These are phyloP conservation scores for Dysphania ambrosioides DNA, from an alignment of 148 eudicot species.

Conservation along the genomic window DNA sequence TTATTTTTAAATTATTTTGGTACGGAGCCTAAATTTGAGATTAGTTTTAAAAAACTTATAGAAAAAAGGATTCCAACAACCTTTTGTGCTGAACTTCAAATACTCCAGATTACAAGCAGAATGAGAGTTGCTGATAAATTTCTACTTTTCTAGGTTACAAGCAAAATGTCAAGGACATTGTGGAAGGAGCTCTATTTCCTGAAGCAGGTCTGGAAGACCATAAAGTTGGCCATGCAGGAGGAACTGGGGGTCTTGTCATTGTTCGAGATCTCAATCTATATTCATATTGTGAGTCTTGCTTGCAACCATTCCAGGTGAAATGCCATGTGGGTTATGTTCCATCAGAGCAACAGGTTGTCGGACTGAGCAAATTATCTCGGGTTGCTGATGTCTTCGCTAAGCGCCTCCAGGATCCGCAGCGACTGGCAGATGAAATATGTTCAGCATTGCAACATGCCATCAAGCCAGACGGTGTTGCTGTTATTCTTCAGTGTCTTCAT, in stretches of 20 bases:
- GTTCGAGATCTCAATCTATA: not conserved
- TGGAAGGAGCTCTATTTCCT: not conserved
- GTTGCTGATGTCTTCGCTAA: not conserved
- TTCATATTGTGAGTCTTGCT: not conserved
- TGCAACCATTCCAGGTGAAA: not conserved
- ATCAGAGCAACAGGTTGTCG: constrained; percentile 1
- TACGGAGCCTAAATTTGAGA: too few relatives aligned
- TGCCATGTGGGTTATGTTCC: constrained; percentile 15
- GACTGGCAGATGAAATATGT: not conserved
- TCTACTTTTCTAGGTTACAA: not conserved
- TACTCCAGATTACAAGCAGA: too few relatives aligned
- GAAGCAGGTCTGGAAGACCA: not conserved
- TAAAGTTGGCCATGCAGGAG: not conserved
- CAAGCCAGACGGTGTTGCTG: not conserved
- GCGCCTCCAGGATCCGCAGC: constrained; percentile 2
- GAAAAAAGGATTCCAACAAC: too few relatives aligned
- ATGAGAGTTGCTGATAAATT: not conserved
- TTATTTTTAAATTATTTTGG: too few relatives aligned
- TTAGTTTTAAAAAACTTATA: too few relatives aligned
- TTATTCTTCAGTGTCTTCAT: not conserved
- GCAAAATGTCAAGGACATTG: not conserved
- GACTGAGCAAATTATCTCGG: constrained; percentile 13
- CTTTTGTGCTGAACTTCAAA: too few relatives aligned
- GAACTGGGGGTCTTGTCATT: not conserved
- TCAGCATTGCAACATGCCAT: not conserved